A percentile compares a stretch with the other conserved stretches of the same genome.
Evolutionary conservation across 2,329 filamentous ascomycete species (phyloP).

Genomic region (Xylariaceae sp.): DNA sequence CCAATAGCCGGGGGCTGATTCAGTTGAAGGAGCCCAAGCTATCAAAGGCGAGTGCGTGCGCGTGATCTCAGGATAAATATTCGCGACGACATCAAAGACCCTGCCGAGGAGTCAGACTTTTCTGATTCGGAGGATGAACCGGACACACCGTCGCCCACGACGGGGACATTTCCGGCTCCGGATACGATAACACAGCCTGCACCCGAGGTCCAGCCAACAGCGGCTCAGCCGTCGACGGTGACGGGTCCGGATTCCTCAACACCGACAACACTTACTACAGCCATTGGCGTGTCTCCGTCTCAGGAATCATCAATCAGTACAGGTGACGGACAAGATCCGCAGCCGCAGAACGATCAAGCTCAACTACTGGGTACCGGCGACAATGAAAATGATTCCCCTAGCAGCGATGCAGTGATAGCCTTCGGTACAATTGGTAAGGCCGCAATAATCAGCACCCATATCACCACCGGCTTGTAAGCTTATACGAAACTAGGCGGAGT

Average conservation of each 20-base stretch:
- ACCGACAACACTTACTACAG: background rate
- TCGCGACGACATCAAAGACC: constrained; percentile 9
- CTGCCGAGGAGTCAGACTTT: constrained; percentile 2
- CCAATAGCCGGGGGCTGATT: constrained; percentile 3
- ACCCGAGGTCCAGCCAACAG: background rate
- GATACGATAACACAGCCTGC: constrained; percentile 1
- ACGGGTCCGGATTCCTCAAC: background rate
- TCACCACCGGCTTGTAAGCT: background rate
- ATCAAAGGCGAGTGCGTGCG: constrained; percentile 19
- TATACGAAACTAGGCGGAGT: constrained; percentile 12
- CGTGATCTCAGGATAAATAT: constrained; percentile 13
- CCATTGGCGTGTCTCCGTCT: background rate
- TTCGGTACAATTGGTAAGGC: constrained; percentile 22
- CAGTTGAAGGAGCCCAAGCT: constrained; percentile 9
- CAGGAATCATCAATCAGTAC: background rate
- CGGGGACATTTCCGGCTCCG: constrained; percentile 9
- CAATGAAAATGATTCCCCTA: background rate
- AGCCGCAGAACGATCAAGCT: constrained; percentile 4
- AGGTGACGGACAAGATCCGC: background rate
- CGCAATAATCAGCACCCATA: background rate
- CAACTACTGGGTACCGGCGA: constrained; percentile 10
- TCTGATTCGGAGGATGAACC: constrained; percentile 17
- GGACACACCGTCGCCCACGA: constrained; percentile 18
- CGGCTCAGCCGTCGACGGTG: background rate
- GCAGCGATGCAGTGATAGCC: constrained; percentile 17